These are phyloP conservation scores for Pinus albicaulis DNA, from an alignment of 75 land plant species.

Conservation along the genomic window DNA sequence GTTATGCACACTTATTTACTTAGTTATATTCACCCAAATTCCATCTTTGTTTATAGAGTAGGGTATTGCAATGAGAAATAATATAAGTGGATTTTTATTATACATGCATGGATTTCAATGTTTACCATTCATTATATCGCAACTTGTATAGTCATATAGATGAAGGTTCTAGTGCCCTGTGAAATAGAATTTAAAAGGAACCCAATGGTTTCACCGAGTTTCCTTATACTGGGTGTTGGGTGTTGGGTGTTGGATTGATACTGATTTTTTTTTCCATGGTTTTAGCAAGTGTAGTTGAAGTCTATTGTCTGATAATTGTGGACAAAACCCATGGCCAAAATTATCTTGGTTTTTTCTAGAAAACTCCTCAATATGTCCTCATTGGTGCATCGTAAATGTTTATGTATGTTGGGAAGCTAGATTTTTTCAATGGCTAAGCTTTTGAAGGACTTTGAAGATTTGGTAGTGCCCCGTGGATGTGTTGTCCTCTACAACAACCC, in stretches of 20 bases:
- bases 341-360: no score
- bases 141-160: conserved; percentile 20
- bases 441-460: conserved; percentile 62
- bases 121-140: conserved; percentile 19
- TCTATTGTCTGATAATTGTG: neutral
- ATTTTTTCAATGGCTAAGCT: conserved; percentile 67
- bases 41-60: conserved; percentile 29
- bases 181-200: conserved; percentile 6
- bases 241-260: conserved; percentile 31
- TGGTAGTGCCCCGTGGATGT: conserved; percentile 59
- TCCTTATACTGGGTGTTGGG: no score
- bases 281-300: conserved; percentile 35
- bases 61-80: conserved; percentile 30
- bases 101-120: conserved; percentile 26
- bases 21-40: conserved; percentile 31
- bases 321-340: conserved; percentile 17
- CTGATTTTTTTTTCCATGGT: conserved; percentile 20
- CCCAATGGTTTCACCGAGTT: conserved; percentile 28
- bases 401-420: conserved; percentile 69
- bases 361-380: no score
- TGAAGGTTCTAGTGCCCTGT: conserved; percentile 16
- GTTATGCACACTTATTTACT: conserved; percentile 25
- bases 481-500: no score
- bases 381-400: conserved; percentile 66
- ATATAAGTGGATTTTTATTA: conserved; percentile 19